Percentiles rank a stretch among this genome's conserved stretches.
These are phyloP conservation scores for Lentinula detonsa DNA, from an alignment of 768 basidiomycete genomes.

Conservation along the genomic window DNA sequence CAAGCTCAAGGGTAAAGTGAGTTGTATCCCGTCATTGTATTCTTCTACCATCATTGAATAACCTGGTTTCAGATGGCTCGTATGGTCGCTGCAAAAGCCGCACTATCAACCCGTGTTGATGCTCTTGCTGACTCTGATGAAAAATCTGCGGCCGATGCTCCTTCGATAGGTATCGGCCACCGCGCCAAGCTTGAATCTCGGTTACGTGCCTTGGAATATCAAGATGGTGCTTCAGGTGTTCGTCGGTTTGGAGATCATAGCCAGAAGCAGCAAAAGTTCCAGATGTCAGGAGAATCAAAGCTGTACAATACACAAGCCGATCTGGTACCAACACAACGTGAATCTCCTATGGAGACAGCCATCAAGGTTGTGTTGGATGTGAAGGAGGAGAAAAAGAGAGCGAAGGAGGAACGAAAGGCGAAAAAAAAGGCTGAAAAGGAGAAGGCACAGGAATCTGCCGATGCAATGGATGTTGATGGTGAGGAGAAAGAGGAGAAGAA, in stretches of 20 bases:
- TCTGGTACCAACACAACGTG: conserved; percentile 81
- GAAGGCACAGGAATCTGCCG: conserved; percentile 20
- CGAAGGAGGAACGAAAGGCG: conserved; percentile 72
- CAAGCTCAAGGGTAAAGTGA: conserved; percentile 94
- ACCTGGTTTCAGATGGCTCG: conserved; percentile 76
- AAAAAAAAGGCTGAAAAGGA: conserved; percentile 58
- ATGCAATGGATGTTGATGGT: conserved; percentile 37
- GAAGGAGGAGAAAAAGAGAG: conserved; percentile 80
- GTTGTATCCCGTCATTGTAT: conserved; percentile 8
- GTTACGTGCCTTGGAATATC: conserved; percentile 81
- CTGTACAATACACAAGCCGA: conserved; percentile 88
- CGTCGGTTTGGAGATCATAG: conserved; percentile 57
- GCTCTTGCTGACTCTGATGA: conserved; percentile 90
- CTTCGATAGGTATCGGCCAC: conserved; percentile 88
- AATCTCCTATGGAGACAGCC: conserved; percentile 69
- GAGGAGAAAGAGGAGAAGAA: conserved; percentile 27
- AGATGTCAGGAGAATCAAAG: conserved; percentile 72
- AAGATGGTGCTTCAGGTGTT: conserved; percentile 66
- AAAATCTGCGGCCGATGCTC: conserved; percentile 77
- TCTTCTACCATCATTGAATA: not conserved
- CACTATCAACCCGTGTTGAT: conserved; percentile 95
- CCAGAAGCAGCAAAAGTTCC: conserved; percentile 79
- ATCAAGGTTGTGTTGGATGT: conserved; percentile 72
- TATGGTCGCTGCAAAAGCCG: conserved; percentile 98
- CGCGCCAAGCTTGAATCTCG: conserved; percentile 95